phyloP scores from a whole-genome alignment of 2,329 filamentous ascomycete species.

The Elsinoe australis region DNA sequence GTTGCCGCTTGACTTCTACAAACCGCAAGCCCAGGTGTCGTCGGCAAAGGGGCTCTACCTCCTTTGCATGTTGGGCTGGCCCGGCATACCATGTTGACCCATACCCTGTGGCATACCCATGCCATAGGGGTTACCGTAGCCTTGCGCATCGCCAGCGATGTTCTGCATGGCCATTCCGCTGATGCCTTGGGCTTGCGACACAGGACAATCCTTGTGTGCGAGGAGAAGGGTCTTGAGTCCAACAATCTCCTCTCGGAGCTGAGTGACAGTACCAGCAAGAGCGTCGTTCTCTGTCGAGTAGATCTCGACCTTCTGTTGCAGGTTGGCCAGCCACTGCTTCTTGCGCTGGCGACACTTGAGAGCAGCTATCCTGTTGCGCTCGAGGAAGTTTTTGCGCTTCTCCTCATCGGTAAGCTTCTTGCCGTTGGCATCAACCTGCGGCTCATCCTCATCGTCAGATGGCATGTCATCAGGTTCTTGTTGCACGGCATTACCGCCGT shows the following conservation, averaged over 20 bases:
- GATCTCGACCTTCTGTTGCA: constrained; percentile 89
- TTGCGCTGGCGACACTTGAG: constrained; percentile 96
- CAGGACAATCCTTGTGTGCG: constrained; percentile 92
- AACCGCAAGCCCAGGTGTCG: too few relatives aligned
- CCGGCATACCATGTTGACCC: constrained; percentile 29
- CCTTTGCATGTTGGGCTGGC: constrained; percentile 32
- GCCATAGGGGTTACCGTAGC: constrained; percentile 42
- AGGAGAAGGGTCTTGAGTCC: constrained; percentile 87
- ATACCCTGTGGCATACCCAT: constrained; percentile 36
- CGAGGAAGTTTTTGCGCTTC: constrained; percentile 95
- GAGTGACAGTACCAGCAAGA: constrained; percentile 72
- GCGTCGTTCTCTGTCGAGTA: constrained; percentile 88
- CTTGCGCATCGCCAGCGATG: constrained; percentile 39
- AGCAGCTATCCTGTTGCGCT: constrained; percentile 93
- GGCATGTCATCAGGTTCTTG: constrained; percentile 52
- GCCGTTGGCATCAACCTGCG: constrained; percentile 31
- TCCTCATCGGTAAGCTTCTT: constrained; percentile 98
- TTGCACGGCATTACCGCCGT: constrained; percentile 35
- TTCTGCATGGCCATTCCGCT: constrained; percentile 44
- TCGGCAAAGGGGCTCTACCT: constrained; percentile 22
- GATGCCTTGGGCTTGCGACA: constrained; percentile 78
- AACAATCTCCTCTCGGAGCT: constrained; percentile 84
- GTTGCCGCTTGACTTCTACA: too few relatives aligned
- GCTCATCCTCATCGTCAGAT: constrained; percentile 39
- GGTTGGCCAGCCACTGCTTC: constrained; percentile 95